These are phyloP conservation scores for Funneliformis geosporum DNA, from an alignment of 192 early-diverging fungal genomes.

Conservation along the genomic window DNA sequence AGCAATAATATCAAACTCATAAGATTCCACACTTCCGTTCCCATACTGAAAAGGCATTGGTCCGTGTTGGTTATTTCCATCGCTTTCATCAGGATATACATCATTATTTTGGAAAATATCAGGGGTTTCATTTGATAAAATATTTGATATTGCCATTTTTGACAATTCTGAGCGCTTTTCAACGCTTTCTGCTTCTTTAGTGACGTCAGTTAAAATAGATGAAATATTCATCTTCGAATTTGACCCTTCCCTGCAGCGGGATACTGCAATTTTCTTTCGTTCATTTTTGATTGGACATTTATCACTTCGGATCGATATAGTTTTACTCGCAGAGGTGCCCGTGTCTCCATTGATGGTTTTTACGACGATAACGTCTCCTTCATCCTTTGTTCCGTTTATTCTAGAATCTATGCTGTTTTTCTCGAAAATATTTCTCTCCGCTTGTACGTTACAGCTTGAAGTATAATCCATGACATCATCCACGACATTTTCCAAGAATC, in stretches of 20 bases:
- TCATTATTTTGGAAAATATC: not conserved
- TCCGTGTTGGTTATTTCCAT: not conserved
- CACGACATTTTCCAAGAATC: too few relatives aligned
- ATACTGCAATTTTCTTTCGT: not conserved
- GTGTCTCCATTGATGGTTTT: not conserved
- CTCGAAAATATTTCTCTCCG: too few relatives aligned
- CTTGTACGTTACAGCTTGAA: too few relatives aligned
- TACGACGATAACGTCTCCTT: not conserved
- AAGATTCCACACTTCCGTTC: not conserved
- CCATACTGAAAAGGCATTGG: not conserved
- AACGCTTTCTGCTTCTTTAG: not conserved
- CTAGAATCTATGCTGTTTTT: not conserved
- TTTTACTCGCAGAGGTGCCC: not conserved
- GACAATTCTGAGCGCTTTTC: not conserved
- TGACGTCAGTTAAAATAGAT: not conserved
- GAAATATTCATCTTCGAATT: not conserved
- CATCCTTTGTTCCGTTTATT: not conserved
- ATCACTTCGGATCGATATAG: not conserved
- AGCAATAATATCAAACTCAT: not conserved
- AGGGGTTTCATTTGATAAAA: not conserved
- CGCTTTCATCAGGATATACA: not conserved
- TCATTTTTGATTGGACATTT: not conserved
- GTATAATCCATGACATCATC: too few relatives aligned
- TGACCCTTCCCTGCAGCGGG: not conserved
- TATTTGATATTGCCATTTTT: not conserved